Percentiles rank a stretch among this genome's conserved stretches.
phyloP scores from a whole-genome alignment of 148 eudicot species.

The Arbutus unedo region DNA sequence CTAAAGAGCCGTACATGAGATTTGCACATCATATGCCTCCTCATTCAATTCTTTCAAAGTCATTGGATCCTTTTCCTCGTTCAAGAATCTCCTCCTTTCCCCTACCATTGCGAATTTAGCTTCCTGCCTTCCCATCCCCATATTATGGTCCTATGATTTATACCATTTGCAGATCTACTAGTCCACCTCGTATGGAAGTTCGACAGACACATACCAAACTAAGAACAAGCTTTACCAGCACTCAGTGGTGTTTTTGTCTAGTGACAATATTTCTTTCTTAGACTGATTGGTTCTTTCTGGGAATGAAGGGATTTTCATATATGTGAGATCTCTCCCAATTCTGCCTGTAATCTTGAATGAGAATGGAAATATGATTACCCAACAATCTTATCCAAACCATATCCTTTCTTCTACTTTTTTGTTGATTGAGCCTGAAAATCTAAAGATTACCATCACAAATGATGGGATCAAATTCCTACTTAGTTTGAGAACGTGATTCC shows the following conservation, averaged over 20 bases:
- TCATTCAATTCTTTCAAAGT: too few species aligned
- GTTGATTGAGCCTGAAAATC: too few species aligned
- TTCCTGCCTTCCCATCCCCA: neutral
- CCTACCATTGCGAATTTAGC: neutral
- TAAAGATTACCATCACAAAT: neutral
- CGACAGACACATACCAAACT: neutral
- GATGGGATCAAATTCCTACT: neutral
- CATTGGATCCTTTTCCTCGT: too few species aligned
- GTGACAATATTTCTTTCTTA: neutral
- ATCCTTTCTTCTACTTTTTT: too few species aligned
- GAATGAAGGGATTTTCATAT: slow-evolving; percentile 11
- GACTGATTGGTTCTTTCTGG: neutral
- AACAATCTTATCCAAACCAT: too few species aligned
- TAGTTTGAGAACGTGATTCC: neutral
- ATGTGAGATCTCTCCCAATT: neutral
- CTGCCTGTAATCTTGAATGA: neutral
- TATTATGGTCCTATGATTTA: neutral
- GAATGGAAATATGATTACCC: neutral
- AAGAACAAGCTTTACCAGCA: neutral
- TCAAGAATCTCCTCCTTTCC: too few species aligned
- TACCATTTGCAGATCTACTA: neutral
- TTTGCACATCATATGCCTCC: too few species aligned
- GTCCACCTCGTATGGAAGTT: neutral
- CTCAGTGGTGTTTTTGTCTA: neutral
- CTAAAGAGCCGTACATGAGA: too few species aligned